Base-by-base conservation (phyloP, 257 asterid genomes). In the Oldenlandia corymbosa region DNA sequence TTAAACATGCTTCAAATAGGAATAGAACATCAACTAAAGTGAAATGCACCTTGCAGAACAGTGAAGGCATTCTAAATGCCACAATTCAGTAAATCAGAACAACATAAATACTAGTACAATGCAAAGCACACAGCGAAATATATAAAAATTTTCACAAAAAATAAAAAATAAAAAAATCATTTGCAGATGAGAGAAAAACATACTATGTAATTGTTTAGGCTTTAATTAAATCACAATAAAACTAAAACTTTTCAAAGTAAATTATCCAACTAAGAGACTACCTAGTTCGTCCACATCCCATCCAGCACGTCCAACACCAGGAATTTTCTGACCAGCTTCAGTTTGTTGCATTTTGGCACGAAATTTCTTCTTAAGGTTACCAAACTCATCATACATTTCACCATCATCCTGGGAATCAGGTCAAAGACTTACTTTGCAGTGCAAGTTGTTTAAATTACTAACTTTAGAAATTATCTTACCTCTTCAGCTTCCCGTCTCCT, bases 321-420 rank as follows among this genome's bases (percentile, higher is more conserved):
- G 91, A 69, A 80, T 75, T 47, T 71, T 83, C 68, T 56, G 86
- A 59, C 88, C 74, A 9, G 70, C 79, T 68, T 87, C 97, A 64
- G 83, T 81, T 77, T 82, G 87, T 51, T 87, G 97, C 42, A 86
- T 78, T 80, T 87, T 92, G 7, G 86, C 91, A 23, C 97, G 99
- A 67, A 92, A 92, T 76, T 87, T 92, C 81, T 92, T 92, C 90
- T 92, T 92, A 28, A 92, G 97, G 73, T 89, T 92, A 62, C 99
- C 99, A 81, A 92, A 92, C 84, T 92, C 99, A 53, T 92, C 99
- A 39, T 92, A 92, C 96, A 92, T 85, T 85, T 92, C 99, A 71
- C 97, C 99, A 70, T 92, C 99, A 83, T 92, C 99, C 99, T 92
- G 83, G 63, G 45, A 78, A 69, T 57, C 24, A 37, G 52, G 37